A percentile compares a stretch with the other conserved stretches of the same genome.
Conservation (phyloP, 2,329 filamentous ascomycete genomes). For the Passalora sequoiae region DNA sequence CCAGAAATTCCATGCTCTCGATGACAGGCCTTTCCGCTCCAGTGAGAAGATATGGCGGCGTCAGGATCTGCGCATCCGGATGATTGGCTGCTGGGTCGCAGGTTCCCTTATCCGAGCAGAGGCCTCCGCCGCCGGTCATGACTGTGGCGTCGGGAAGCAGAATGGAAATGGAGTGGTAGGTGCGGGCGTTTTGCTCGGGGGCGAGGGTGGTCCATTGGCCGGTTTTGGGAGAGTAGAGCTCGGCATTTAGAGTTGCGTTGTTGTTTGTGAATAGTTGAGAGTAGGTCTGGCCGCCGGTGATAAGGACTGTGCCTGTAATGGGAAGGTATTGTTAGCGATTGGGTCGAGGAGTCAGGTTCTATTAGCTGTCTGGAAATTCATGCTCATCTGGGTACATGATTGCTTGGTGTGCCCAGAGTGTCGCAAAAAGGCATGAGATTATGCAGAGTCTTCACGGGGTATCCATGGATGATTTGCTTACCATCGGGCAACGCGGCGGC, state of each 20-base stretch:
- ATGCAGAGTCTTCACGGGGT: neutral
- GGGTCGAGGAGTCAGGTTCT: too few species aligned
- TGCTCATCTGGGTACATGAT: too few species aligned
- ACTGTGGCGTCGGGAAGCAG: conserved; percentile 50
- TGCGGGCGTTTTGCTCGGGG: conserved; percentile 37
- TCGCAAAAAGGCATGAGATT: too few species aligned
- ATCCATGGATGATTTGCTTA: conserved; percentile 3
- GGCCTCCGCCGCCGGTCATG: conserved; percentile 49
- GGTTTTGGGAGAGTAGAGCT: conserved; percentile 22
- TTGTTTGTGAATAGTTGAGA: conserved; percentile 22
- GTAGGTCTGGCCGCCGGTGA: conserved; percentile 30
- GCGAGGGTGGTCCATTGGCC: conserved; percentile 18
- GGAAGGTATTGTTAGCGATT: too few species aligned
- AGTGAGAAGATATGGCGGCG: conserved; percentile 53
- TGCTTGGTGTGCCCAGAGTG: too few species aligned
- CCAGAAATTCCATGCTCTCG: conserved; percentile 23
- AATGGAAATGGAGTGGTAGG: conserved; percentile 49
- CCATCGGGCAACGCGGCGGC: conserved; percentile 34
- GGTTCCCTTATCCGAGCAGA: conserved; percentile 39
- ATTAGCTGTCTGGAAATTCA: too few species aligned
- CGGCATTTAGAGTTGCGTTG: conserved; percentile 16
- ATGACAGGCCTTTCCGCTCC: conserved; percentile 43
- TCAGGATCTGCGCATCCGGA: conserved; percentile 52
- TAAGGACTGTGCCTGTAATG: too few species aligned
- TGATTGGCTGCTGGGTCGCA: conserved; percentile 44